phyloP scores from a whole-genome alignment of 805 yeast genomes.

The Yarrowia keelungensis region DNA sequence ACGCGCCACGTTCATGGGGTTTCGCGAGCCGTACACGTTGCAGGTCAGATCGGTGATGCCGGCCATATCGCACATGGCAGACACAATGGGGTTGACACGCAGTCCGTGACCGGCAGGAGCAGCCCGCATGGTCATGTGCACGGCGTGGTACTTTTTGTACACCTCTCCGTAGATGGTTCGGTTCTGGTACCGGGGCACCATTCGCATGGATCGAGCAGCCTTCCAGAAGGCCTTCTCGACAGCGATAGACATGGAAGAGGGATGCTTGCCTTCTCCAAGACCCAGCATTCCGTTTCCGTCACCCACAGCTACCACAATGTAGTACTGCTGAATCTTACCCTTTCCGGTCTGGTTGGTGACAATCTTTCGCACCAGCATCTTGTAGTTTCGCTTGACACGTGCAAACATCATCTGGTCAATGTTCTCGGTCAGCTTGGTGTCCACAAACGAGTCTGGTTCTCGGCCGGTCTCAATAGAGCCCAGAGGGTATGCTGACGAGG shows the following conservation, averaged over 20 bases:
- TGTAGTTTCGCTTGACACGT: constrained; percentile 50
- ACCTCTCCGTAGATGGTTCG: constrained; percentile 89
- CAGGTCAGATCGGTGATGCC: constrained; percentile 95
- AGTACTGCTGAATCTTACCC: constrained; percentile 85
- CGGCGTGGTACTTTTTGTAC: constrained; percentile 85
- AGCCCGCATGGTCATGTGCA: constrained; percentile 77
- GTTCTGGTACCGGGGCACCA: constrained; percentile 86
- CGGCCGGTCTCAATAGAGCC: constrained; percentile 23
- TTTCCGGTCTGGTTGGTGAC: constrained; percentile 92
- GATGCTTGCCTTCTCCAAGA: constrained; percentile 91
- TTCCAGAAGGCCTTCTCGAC: constrained; percentile 88
- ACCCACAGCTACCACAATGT: constrained; percentile 88
- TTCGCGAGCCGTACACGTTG: constrained; percentile 89
- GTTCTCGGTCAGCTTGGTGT: constrained; percentile 10
- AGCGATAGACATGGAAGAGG: constrained; percentile 73
- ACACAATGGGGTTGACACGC: constrained; percentile 87
- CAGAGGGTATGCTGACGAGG: constrained; percentile 17
- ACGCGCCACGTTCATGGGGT: constrained; percentile 92
- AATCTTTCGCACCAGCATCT: constrained; percentile 59
- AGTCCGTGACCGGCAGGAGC: constrained; percentile 95
- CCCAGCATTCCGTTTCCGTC: constrained; percentile 94
- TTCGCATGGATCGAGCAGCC: constrained; percentile 83
- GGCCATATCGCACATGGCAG: constrained; percentile 88
- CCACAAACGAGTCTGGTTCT: not conserved
- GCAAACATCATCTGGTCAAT: constrained; percentile 14